Percentiles rank a stretch among this genome's conserved stretches.
These are phyloP conservation scores for Gnomoniopsis smithogilvyi DNA, from an alignment of 2,329 filamentous ascomycete species.

Conservation along the genomic window DNA sequence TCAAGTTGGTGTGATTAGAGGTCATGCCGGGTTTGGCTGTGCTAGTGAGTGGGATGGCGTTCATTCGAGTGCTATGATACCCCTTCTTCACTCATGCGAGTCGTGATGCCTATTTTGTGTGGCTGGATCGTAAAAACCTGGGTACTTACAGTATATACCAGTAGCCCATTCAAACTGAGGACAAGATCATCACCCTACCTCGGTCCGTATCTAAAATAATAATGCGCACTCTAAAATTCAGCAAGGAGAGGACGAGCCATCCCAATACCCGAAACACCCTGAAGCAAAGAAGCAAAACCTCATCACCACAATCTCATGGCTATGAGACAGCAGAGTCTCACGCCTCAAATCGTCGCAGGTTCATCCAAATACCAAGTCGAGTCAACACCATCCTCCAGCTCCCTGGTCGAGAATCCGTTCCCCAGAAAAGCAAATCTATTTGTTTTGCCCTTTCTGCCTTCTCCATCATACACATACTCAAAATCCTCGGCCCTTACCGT, in stretches of 20 bases:
- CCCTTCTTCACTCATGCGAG: background rate
- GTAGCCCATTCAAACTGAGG: background rate
- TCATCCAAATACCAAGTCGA: conserved; percentile 42
- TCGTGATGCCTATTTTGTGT: background rate
- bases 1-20: background rate
- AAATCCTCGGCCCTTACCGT: conserved; percentile 49
- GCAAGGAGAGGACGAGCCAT: background rate
- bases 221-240: background rate
- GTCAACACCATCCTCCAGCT: conserved; percentile 35
- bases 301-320: background rate
- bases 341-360: conserved; percentile 10
- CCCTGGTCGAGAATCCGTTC: conserved; percentile 48
- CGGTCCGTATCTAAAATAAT: background rate
- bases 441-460: conserved; percentile 18
- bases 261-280: background rate
- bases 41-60: background rate
- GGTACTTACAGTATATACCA: background rate
- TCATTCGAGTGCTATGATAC: background rate
- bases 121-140: background rate
- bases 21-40: background rate
- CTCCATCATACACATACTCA: conserved; percentile 43
- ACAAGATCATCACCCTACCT: background rate
- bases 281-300: background rate
- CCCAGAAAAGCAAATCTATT: conserved; percentile 52
- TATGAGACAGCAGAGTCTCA: background rate